These are phyloP conservation scores for Umbilicus rupestris DNA, from an alignment of 164 flowering plant species.

Conservation along the genomic window DNA sequence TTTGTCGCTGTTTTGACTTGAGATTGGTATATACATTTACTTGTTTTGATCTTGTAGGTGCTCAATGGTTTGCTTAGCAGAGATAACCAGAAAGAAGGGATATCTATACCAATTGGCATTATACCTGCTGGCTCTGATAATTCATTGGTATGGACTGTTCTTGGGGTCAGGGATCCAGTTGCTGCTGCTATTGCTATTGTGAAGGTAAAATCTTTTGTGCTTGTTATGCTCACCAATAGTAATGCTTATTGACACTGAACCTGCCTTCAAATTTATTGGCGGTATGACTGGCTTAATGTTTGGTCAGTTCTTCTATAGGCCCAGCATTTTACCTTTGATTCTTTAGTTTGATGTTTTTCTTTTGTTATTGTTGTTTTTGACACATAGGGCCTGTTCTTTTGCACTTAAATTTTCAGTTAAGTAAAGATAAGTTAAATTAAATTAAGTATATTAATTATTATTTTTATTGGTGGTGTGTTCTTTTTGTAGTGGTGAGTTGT, in stretches of 20 bases:
- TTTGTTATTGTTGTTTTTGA: neutral
- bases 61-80: conserved; percentile 84
- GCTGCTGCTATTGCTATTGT: conserved; percentile 97
- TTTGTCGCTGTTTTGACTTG: neutral
- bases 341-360: neutral
- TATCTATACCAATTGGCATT: conserved; percentile 94
- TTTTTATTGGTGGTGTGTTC: no score
- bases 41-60: conserved; percentile 43
- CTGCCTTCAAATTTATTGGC: neutral
- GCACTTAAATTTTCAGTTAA: no score
- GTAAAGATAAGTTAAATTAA: no score
- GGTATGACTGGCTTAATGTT: neutral
- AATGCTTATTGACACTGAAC: neutral
- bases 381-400: no score
- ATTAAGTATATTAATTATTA: no score
- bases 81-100: conserved; percentile 88
- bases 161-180: conserved; percentile 92
- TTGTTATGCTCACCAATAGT: neutral
- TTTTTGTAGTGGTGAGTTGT: no score
- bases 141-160: conserved; percentile 95
- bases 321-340: neutral
- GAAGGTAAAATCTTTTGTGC: conserved; percentile 43
- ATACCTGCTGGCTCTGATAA: conserved; percentile 99
- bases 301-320: neutral
- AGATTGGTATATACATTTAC: neutral